Evolutionary conservation across 2,329 filamentous ascomycete genomes (phyloP), one percentile per base, ranked within the genome.

Genomic region (Cladosporium halotolerans): DNA sequence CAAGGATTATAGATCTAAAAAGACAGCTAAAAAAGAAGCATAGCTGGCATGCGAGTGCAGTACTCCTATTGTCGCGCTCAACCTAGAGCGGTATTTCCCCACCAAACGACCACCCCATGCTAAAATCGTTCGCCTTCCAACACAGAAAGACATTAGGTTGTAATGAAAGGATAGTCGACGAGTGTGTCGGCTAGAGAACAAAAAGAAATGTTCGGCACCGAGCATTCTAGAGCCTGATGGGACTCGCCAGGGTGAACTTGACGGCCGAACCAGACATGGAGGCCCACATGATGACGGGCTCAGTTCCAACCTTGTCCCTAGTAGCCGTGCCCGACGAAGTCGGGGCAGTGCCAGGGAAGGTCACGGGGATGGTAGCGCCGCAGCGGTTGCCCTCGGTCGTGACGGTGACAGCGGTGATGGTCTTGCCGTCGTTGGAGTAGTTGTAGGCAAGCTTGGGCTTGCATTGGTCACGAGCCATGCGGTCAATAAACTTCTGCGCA

Each of bases 401-500:
- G 33, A 82, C 70, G 2, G 74, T 79, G 45, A 80, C 72, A n/a
- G 69, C 73, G 8, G 72, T 72, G 58, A 82, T 79, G 51, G 68
- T 68, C 36, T 66, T 71, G 40, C 70, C 69, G 43, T 74, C 66
- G 46, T 70, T 63, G 34, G 70, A 66, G 48, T 73, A 72, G 54
- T 68, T 70, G 64, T 76, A 79, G 18, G 65, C 70, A 45, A 82
- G 61, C 50, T 72, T 72, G 50, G 79, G 78, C 39, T 73, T 62
- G 70, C 81, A 80, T 47, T 67, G 68, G 65, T 83, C 57, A 41
- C 79, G 76, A 16, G 74, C 68, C 67, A 74, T 76, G 53, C 82
- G 78, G 53, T 76, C 72, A 39, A 75, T 62, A 68, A 84, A 84
- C 5, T 69, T 62, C 6, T 68, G 64, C 10, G 75, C 78, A 59